Evolutionary conservation across 805 yeast species (phyloP), one percentile per base, ranked within the genome.

Genomic region (Sugiyamaella lignohabitans): DNA sequence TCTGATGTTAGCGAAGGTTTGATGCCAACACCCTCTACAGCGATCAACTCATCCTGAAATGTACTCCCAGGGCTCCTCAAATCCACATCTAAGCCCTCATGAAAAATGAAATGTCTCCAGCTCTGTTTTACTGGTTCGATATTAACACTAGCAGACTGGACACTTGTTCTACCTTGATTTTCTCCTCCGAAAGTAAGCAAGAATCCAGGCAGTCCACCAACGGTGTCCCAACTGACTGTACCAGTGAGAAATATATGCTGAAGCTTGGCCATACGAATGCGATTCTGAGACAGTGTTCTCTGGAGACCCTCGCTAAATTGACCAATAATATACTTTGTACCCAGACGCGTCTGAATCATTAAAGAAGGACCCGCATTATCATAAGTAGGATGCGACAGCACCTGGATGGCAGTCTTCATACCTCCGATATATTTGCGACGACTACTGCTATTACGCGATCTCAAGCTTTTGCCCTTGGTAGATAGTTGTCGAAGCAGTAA

Each of bases 131-230:
- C 40, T 16, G 40, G 38, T 8, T 32, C 22, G 11, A 40, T 21
- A 11, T 19, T 19, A 2, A 34, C 27, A 37, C 37, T 32, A 19
- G 42, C 23, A 18, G 49, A 20, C 21, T 52, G 53, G 8, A 56
- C 38, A 4, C 36, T 22, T 16, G 23, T 55, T 40, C 46, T 41
- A 1, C 87, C 88, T 55, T 87, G 84, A 55, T 87, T 96, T 27
- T 27, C 32, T 8, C 11, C 32, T 47, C 86, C 80, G 11, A 84
- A 71, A 0, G 97, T 87, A 43, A 91, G 67, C 42, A 91, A 76
- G 57, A 87, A 67, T 0, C 98, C 98, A 0, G 98, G 97, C 4
- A 91, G 64, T 0, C 98, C 98, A n/a, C 95, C 87, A 2, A 87
- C 67, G n/a, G 82, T 73, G 16, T 19, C 27, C 96, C 96, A 91